Percentiles rank a stretch among this genome's conserved stretches.
Evolutionary conservation across 768 basidiomycete genomes (phyloP).

Genomic region (Pholiota conissans): DNA sequence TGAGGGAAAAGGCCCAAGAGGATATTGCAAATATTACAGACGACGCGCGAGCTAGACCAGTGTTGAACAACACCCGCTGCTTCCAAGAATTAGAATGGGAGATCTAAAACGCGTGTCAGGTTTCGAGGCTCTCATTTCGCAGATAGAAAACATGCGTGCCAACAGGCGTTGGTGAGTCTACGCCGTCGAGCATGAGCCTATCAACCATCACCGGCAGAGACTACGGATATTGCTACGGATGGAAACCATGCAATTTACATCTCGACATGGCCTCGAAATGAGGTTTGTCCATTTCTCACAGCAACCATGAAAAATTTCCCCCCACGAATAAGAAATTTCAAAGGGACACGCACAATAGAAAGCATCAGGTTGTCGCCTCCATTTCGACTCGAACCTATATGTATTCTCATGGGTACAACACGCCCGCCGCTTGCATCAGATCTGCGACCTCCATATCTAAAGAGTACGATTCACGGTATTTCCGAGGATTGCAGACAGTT

Average conservation of each 20-base stretch:
- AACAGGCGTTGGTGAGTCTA: no score
- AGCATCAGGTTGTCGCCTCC: not conserved
- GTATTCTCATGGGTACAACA: slow-evolving; percentile 12
- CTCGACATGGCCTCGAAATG: no score
- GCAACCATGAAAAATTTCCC: no score
- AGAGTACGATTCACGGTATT: not conserved
- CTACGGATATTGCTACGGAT: no score
- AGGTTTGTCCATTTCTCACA: no score
- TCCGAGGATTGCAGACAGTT: not conserved
- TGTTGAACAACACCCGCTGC: not conserved
- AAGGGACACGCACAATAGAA: not conserved
- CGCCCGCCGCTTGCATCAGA: slow-evolving; percentile 45
- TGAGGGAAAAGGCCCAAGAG: not conserved
- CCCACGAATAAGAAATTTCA: not conserved
- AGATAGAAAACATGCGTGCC: no score
- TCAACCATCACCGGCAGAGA: no score
- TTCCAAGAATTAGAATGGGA: not conserved
- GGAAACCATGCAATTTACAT: no score
- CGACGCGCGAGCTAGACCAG: not conserved
- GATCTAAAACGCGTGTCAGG: not conserved
- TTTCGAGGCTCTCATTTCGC: not conserved
- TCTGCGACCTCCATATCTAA: slow-evolving; percentile 51
- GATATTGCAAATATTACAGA: not conserved
- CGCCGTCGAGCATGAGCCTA: no score
- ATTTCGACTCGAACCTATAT: slow-evolving; percentile 3